Base-by-base conservation (phyloP, 2,329 filamentous ascomycete genomes). In the Arachnomyces sp. region DNA sequence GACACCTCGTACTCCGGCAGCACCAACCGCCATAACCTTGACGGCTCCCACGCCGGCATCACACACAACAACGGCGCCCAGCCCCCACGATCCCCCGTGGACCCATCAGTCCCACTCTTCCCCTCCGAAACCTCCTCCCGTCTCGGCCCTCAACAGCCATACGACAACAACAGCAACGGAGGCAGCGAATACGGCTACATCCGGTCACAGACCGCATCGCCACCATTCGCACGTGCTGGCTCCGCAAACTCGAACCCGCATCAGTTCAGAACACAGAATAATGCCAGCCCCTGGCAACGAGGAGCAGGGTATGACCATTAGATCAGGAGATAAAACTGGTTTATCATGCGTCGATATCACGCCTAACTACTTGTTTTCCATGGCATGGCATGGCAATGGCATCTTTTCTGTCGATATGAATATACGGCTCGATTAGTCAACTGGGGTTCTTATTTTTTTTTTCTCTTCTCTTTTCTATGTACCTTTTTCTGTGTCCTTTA, bases 1-100 rank as follows among this genome's bases (percentile, higher is more conserved):
- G 77, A 77, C 34, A 77, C 80, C 34, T 82, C 78, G 18, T 77
- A 79, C 60, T 79, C 77, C 3, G 77, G 76, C 14, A 73, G 71
- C 29, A 76, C 79, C 7, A 66, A 63, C 53, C 68, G 71, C 45
- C 60, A 65, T 42, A 66, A 67, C 42, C 65, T 61, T 44, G 63
- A 63, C 38, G 48, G 42, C 48, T 38, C 55, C 40, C 44, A 43
- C 43, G 56, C 46, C 34, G n/a, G n/a, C n/a, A n/a, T n/a, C n/a
- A n/a, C 20, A 25, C 54, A 38, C 35, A 52, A 38, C 43, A 60
- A 43, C 47, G 50, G 46, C 41, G 60, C 60, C 41, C 58, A 66
- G 31, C 60, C 66, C 15, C 67, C 70, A 15, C 64, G 63, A 31
- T 75, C 71, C 40, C 72, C 71, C 0, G 60, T 72, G 16, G 66